Evolutionary conservation across 108 stramenopile species (phyloP).

Genomic region (Licmophora abbreviata): DNA sequence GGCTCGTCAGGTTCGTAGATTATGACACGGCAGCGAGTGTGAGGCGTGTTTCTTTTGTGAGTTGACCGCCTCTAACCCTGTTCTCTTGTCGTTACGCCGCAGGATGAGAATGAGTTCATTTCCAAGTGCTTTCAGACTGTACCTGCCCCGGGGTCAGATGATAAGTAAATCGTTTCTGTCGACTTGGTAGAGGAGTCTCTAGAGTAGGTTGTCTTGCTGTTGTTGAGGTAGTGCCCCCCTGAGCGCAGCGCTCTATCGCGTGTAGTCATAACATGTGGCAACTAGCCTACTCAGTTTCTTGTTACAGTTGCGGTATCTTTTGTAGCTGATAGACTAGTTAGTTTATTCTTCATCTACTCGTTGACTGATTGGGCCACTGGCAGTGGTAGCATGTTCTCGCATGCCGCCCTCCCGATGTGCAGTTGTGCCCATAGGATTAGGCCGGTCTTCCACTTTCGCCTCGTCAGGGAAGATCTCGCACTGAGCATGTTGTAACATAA

Average conservation of each 20-base stretch:
- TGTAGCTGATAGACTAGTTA: no score
- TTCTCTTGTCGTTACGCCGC: no score
- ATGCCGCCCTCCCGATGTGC: constrained; percentile 48
- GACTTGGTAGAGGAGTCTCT: neutral
- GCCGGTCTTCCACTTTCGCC: constrained; percentile 38
- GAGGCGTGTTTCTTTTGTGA: no score
- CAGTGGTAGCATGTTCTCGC: constrained; percentile 9
- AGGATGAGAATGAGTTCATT: constrained; percentile 80
- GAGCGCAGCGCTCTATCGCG: no score
- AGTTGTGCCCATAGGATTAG: constrained; percentile 85
- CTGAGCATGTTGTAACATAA: constrained; percentile 93
- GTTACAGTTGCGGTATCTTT: no score
- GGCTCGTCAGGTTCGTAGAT: no score
- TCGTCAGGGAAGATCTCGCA: constrained; percentile 78
- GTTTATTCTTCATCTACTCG: constrained; percentile 76
- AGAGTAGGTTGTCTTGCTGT: no score
- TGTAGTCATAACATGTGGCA: no score
- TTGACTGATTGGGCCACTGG: constrained; percentile 43
- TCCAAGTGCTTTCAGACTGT: constrained; percentile 78
- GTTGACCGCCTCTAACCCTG: no score
- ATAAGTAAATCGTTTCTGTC: constrained; percentile 2
- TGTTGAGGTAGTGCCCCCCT: no score
- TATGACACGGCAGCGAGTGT: no score
- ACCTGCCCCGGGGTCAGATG: constrained; percentile 46
- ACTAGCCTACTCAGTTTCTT: no score